Conservation (phyloP, 2,329 filamentous ascomycete genomes). For the Fusarium sp. region DNA sequence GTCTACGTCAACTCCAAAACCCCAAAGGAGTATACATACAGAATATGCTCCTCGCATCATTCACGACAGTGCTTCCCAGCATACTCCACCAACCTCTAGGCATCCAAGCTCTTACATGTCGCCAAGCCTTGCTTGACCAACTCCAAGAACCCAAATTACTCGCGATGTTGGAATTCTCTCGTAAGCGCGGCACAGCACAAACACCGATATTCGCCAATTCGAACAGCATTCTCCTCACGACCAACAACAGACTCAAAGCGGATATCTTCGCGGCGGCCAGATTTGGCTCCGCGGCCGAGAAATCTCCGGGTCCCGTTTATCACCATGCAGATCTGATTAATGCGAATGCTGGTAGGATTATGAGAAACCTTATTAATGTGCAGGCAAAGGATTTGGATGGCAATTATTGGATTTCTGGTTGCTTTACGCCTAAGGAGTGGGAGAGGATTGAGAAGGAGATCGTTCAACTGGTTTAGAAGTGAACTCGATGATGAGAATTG, state of each 20-base stretch:
- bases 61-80: not conserved
- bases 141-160: not conserved
- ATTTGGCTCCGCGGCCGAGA: not conserved
- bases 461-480: not conserved
- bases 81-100: rapidly evolving
- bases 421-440: not conserved
- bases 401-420: rapidly evolving
- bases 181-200: not conserved
- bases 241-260: not conserved
- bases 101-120: not conserved
- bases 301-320: not conserved
- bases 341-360: rapidly evolving
- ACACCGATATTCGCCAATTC: not conserved
- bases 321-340: not conserved
- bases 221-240: not conserved
- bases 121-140: not conserved
- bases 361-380: not conserved
- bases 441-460: not conserved
- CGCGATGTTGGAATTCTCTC: not conserved
- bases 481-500: rapidly evolving
- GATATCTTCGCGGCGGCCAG: not conserved
- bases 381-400: not conserved
- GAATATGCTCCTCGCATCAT: not conserved
- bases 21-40: rapidly evolving
- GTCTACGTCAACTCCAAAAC: not conserved